Conservation (phyloP, 2,329 filamentous ascomycete genomes). For the Scolecobasidium constrictum region DNA sequence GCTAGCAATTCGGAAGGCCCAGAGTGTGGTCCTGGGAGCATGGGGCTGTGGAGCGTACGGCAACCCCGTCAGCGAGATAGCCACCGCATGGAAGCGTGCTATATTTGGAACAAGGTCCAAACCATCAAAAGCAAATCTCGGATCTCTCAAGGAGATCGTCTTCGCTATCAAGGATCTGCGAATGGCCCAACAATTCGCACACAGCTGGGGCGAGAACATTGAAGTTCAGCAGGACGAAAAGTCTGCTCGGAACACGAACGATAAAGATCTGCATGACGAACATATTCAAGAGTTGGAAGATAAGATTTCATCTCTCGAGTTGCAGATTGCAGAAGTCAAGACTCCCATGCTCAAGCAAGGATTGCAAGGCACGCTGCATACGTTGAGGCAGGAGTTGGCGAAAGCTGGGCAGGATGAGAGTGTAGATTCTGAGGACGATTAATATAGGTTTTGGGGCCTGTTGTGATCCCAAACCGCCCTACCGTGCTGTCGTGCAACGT, state of each 20-base stretch:
- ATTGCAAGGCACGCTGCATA: slow-evolving; percentile 20
- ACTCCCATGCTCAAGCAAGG: slow-evolving; percentile 23
- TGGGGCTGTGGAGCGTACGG: slow-evolving; percentile 57
- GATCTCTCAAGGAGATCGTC: slow-evolving; percentile 39
- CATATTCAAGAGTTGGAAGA: slow-evolving; percentile 18
- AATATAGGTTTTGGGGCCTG: background rate
- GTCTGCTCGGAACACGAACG: slow-evolving; percentile 14
- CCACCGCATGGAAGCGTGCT: slow-evolving; percentile 41
- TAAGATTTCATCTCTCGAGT: slow-evolving; percentile 26
- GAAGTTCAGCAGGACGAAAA: slow-evolving; percentile 18
- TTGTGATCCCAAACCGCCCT: background rate
- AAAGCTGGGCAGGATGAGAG: background rate
- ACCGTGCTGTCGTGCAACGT: too few species aligned
- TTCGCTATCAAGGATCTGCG: slow-evolving; percentile 47
- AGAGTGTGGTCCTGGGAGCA: slow-evolving; percentile 46
- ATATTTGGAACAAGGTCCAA: slow-evolving; percentile 20
- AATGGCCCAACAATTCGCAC: slow-evolving; percentile 42
- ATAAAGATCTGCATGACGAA: slow-evolving; percentile 16
- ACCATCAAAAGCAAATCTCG: slow-evolving; percentile 19
- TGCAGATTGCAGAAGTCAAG: slow-evolving; percentile 22
- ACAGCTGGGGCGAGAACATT: slow-evolving; percentile 34
- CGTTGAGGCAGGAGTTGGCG: slow-evolving; percentile 19
- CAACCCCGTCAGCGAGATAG: slow-evolving; percentile 49
- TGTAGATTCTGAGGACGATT: background rate
- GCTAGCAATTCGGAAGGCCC: slow-evolving; percentile 32